Percentiles rank a stretch among this genome's conserved stretches.
Conservation (phyloP, 495 filamentous ascomycete genomes). For the Penicillium malachiteum region DNA sequence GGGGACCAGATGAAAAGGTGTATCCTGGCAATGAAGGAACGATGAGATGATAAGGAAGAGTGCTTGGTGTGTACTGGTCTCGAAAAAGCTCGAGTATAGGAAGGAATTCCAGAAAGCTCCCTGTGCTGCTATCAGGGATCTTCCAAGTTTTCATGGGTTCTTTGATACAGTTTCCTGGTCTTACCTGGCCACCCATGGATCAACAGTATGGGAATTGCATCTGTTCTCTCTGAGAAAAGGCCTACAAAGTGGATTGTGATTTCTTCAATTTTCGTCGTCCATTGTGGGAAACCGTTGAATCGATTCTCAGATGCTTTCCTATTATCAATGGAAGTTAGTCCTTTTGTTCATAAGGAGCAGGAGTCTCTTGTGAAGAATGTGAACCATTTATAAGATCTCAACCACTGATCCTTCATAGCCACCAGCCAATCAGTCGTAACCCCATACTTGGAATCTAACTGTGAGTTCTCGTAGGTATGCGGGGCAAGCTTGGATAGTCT, state of each 20-base stretch:
- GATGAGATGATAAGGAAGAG: conserved; percentile 64
- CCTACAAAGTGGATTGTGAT: conserved; percentile 61
- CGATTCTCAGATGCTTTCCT: conserved; percentile 53
- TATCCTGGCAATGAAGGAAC: conserved; percentile 66
- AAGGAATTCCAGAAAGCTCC: conserved; percentile 60
- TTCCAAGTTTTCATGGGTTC: too few species aligned
- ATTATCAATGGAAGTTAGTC: neutral
- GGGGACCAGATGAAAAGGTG: conserved; percentile 54
- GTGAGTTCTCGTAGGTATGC: conserved; percentile 48
- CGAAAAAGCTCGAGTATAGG: conserved; percentile 43
- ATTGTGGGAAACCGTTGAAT: conserved; percentile 67
- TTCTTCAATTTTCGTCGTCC: conserved; percentile 48
- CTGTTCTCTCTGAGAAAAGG: conserved; percentile 55
- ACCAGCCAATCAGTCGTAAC: conserved; percentile 57
- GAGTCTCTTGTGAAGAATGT: neutral
- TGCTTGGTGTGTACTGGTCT: conserved; percentile 51
- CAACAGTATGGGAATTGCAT: conserved; percentile 61
- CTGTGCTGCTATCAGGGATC: conserved; percentile 4
- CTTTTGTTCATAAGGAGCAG: neutral
- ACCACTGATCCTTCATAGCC: conserved; percentile 54
- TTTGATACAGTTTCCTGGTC: neutral
- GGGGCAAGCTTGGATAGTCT: conserved; percentile 52
- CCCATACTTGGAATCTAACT: conserved; percentile 49
- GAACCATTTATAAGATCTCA: conserved; percentile 46
- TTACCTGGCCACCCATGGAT: conserved; percentile 63